Evolutionary conservation across 1,284 basidiomycete species (phyloP), one percentile per base, ranked within the genome.

Genomic region (Fistulinella cinereoalba): DNA sequence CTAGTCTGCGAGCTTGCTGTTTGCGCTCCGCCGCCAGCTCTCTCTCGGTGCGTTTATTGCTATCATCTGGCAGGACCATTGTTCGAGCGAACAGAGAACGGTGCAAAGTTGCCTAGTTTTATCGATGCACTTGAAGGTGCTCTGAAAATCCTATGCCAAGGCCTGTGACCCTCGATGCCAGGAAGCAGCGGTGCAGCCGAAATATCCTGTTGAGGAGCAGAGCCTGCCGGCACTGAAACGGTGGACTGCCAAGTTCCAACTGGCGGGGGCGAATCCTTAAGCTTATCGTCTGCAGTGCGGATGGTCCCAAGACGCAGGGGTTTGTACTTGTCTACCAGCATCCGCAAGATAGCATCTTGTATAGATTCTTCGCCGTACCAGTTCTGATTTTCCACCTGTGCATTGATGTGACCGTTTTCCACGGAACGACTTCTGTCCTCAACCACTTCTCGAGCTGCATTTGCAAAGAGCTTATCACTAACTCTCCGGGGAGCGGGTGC

Each of bases 271-370:
- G 72, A 69, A 34, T 72, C 67, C 62, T 79, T 83, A 51, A 92
- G 68, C 65, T 86, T 89, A 64, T 90, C 76, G 47, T 92, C 88
- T 9, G 88, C 85, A 3, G 80, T 75, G 51, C 75, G 70, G 27
- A 88, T 75, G n/a, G 69, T 60, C 7, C 80, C 81, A 11, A 72
- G 78, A 12, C 87, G 76, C 24, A 89, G 68, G 5, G 89, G 88
- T 66, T 88, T 90, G 70, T 92, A 83, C 57, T 89, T 89, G 71
- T 92, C 89, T 33, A 91, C 76, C 4, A 92, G 77, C 90, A 93
- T 92, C 21, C 88, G 79, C 18, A 92, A 72, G 0, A 92, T 86
- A 0, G 85, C 77, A 68, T 91, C 86, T 47, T 80, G 71, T 3
- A 81, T 72, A 2, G 75, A 72, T 65, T 92, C 89, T 13, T 92